Percentiles rank a stretch among this genome's conserved stretches.
phyloP scores from a whole-genome alignment of 768 basidiomycete genomes.

The Phylloporus rhodoxanthus region DNA sequence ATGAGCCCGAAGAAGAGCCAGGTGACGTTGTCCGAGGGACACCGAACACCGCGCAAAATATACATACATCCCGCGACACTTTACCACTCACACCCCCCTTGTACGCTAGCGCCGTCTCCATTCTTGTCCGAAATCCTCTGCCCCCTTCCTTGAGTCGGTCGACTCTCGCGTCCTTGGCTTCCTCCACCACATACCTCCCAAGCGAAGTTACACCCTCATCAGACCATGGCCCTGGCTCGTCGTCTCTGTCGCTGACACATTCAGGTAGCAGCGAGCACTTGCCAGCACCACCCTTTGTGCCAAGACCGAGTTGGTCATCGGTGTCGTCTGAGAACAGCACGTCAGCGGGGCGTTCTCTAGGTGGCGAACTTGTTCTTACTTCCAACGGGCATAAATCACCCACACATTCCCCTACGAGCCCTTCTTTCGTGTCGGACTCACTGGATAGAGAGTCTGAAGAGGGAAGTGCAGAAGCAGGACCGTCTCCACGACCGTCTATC shows the following conservation, averaged over 20 bases:
- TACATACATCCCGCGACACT: conserved; percentile 1
- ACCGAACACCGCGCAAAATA: conserved; percentile 4
- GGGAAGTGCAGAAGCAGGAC: conserved; percentile 7
- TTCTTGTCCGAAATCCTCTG: conserved; percentile 12
- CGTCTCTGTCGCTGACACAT: conserved; percentile 12
- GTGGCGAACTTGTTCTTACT: conserved; percentile 9
- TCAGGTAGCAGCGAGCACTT: conserved; percentile 15
- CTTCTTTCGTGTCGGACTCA: conserved; percentile 17
- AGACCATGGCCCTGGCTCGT: conserved; percentile 11
- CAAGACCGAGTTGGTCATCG: conserved; percentile 22
- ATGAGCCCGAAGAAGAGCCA: conserved; percentile 4
- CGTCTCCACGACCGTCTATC: conserved; percentile 10
- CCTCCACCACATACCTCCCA: conserved; percentile 5
- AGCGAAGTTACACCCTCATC: conserved; percentile 11
- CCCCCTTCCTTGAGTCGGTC: conserved; percentile 9
- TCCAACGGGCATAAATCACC: conserved; percentile 18
- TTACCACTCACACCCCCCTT: conserved; percentile 16
- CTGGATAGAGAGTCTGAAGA: conserved; percentile 16
- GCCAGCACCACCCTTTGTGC: conserved; percentile 8
- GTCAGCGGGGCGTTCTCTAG: conserved; percentile 9
- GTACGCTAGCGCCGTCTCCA: conserved; percentile 25
- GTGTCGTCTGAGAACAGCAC: conserved; percentile 22
- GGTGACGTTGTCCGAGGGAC: conserved; percentile 3
- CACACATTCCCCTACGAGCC: conserved; percentile 18
- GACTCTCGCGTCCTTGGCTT: conserved; percentile 1